Percentiles rank a stretch among this genome's conserved stretches.
Evolutionary conservation across 2,329 filamentous ascomycete genomes (phyloP).

Genomic region (Tympanopsis confertula): DNA sequence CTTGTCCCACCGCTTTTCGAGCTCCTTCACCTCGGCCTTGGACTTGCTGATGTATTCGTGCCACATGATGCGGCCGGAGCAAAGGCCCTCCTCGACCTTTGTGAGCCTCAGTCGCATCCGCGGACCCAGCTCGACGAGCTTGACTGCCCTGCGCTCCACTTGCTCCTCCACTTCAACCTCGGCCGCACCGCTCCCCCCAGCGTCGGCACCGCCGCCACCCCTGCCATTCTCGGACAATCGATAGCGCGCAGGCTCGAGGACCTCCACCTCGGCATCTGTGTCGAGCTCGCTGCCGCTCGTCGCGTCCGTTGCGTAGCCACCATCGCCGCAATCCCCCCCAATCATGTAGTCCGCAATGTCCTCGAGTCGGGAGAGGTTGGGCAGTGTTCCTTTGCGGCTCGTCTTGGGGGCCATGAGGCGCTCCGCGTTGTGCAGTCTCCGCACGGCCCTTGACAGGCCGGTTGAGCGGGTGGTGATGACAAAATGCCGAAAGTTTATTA

Average conservation of each 20-base stretch:
- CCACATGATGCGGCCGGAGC: slow-evolving; percentile 88
- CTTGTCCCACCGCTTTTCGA: slow-evolving; percentile 76
- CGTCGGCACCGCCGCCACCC: slow-evolving; percentile 23
- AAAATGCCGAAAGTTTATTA: slow-evolving; percentile 83
- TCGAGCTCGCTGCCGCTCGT: slow-evolving; percentile 84
- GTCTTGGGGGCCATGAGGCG: slow-evolving; percentile 54
- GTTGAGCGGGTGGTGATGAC: slow-evolving; percentile 84
- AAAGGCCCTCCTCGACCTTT: slow-evolving; percentile 92
- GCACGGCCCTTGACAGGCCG: slow-evolving; percentile 72
- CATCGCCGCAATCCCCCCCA: slow-evolving; percentile 62
- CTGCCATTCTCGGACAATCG: slow-evolving; percentile 34
- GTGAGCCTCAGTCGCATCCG: slow-evolving; percentile 79
- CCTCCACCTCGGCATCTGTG: slow-evolving; percentile 90
- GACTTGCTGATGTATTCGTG: slow-evolving; percentile 88
- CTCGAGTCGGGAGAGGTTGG: slow-evolving; percentile 80
- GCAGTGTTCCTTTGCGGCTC: slow-evolving; percentile 60
- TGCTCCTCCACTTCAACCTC: slow-evolving; percentile 29
- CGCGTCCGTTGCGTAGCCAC: slow-evolving; percentile 74
- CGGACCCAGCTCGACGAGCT: slow-evolving; percentile 83
- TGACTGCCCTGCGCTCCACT: slow-evolving; percentile 79
- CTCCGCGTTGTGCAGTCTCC: slow-evolving; percentile 75
- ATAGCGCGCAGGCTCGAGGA: slow-evolving; percentile 50
- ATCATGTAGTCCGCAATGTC: slow-evolving; percentile 94
- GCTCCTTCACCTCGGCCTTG: slow-evolving; percentile 60
- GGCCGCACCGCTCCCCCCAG: slow-evolving; percentile 24